These are phyloP conservation scores for Lactarius vividus DNA, from an alignment of 768 basidiomycete genomes.

Conservation along the genomic window DNA sequence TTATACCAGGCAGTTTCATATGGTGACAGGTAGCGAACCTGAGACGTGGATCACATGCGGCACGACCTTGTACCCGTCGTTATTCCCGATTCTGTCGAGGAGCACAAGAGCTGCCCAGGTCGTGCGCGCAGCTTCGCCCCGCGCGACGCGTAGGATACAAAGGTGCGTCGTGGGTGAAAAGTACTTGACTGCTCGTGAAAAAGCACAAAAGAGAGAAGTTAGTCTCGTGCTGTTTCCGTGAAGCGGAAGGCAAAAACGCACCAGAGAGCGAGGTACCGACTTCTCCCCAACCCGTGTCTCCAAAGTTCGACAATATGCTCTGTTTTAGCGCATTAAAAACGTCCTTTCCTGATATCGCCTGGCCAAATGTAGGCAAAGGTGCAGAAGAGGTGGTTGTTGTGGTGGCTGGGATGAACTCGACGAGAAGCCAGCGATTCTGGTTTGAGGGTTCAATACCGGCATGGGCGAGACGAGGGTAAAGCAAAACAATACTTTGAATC, in stretches of 20 bases:
- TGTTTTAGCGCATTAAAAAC: constrained; percentile 70
- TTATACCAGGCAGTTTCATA: background rate
- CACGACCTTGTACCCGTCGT: constrained; percentile 42
- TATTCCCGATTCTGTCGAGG: constrained; percentile 58
- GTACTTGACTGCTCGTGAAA: constrained; percentile 66
- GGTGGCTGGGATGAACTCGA: constrained; percentile 65
- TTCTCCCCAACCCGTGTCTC: constrained; percentile 84
- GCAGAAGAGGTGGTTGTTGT: constrained; percentile 59
- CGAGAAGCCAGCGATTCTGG: constrained; percentile 86
- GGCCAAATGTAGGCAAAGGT: background rate
- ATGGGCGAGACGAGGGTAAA: background rate
- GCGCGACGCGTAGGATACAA: constrained; percentile 81
- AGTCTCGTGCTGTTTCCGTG: background rate
- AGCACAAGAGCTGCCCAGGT: constrained; percentile 81
- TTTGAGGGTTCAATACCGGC: background rate
- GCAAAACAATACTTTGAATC: constrained; percentile 15
- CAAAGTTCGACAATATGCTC: constrained; percentile 70
- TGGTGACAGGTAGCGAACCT: constrained; percentile 46
- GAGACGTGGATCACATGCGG: constrained; percentile 81
- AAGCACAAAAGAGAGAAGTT: background rate
- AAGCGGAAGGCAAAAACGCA: constrained; percentile 34
- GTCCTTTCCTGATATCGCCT: constrained; percentile 62
- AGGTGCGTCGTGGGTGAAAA: constrained; percentile 80
- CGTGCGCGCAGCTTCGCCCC: constrained; percentile 68
- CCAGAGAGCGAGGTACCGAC: constrained; percentile 70